Conservation (phyloP, 495 filamentous ascomycete genomes). For the Aspergillus bridgeri region DNA sequence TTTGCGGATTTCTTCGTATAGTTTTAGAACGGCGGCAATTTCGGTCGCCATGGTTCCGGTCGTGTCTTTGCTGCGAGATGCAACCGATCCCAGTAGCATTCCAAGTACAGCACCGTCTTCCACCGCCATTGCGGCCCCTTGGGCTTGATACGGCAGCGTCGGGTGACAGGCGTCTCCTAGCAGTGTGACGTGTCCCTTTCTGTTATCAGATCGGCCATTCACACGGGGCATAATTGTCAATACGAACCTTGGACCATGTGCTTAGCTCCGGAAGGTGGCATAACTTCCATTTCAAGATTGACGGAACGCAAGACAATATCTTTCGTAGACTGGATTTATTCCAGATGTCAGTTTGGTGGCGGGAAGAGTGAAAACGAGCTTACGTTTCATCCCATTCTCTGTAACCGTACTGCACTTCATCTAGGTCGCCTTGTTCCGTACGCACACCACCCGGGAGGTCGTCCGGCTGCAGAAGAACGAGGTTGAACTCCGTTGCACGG, state of each 20-base stretch:
- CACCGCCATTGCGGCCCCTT: constrained; percentile 39
- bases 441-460: constrained; percentile 42
- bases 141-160: constrained; percentile 55
- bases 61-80: not conserved
- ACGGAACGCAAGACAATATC: constrained; percentile 16
- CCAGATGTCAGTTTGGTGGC: not conserved
- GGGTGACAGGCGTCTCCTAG: constrained; percentile 59
- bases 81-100: constrained; percentile 26
- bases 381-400: constrained; percentile 15
- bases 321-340: constrained; percentile 14
- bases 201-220: too few species aligned
- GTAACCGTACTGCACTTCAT: constrained; percentile 15
- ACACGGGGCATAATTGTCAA: too few species aligned
- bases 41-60: not conserved
- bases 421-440: constrained; percentile 5
- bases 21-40: constrained; percentile 29
- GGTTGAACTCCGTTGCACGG: constrained; percentile 55
- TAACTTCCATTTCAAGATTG: constrained; percentile 53
- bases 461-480: constrained; percentile 63
- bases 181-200: constrained; percentile 46
- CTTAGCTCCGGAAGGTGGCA: constrained; percentile 47
- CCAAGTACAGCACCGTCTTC: constrained; percentile 46
- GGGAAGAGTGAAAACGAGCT: not conserved
- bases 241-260: constrained; percentile 41
- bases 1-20: constrained; percentile 57